Conservation (phyloP, 73 alveolate genomes). For the Symbiodinium natans region DNA sequence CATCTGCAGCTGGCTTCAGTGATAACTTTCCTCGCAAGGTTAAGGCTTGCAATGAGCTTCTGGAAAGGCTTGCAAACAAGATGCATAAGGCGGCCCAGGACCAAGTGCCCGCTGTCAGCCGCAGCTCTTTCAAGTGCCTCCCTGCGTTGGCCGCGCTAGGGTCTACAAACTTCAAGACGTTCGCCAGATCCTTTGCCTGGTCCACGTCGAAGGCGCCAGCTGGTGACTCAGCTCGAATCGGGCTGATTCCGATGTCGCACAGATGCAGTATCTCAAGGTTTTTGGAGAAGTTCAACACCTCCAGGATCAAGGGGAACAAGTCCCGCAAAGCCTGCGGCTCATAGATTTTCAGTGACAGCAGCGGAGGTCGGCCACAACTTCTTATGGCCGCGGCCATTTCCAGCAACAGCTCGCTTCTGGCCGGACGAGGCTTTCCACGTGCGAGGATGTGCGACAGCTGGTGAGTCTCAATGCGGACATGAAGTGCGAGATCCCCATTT, state of each 20-base stretch:
- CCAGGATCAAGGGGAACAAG: not conserved
- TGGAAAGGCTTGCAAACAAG: not conserved
- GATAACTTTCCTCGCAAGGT: not conserved
- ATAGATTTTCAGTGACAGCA: not conserved
- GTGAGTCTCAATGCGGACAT: conserved; percentile 6
- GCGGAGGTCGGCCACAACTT: not conserved
- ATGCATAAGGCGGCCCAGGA: not conserved
- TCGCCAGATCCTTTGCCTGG: not conserved
- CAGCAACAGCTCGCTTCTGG: not conserved
- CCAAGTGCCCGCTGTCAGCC: not conserved
- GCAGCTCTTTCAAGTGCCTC: not conserved
- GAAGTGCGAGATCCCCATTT: not conserved
- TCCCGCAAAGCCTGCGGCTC: not conserved
- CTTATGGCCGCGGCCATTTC: not conserved
- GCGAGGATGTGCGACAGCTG: not conserved
- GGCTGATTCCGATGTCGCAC: not conserved
- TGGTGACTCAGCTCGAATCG: not conserved
- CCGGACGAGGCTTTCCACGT: not conserved
- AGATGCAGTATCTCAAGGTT: not conserved
- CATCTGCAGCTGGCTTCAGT: not conserved
- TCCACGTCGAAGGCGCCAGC: not conserved
- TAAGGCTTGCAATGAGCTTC: not conserved
- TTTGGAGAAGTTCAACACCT: not conserved
- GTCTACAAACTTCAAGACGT: not conserved
- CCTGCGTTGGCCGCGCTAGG: not conserved